Evolutionary conservation across 371 early-diverging fungal genomes (phyloP), one percentile per base, ranked within the genome.

Genomic region (Circinella umbellata): DNA sequence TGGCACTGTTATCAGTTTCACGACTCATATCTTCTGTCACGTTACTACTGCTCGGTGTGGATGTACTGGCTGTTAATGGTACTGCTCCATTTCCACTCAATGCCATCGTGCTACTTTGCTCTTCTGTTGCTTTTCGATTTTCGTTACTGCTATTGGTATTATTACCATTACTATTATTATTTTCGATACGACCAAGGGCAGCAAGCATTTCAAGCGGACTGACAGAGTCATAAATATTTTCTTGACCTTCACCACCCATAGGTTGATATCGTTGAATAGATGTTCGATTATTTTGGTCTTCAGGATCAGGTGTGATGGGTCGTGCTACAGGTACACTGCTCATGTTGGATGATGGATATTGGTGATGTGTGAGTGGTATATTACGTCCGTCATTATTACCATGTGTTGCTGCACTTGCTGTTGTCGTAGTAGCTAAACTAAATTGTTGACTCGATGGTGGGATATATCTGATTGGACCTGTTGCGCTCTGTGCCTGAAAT

Each of bases 151-250:
- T 47, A 47, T 54, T 54, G 54, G 1, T 54, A 20, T n/a, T 27
- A 4, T 57, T 57, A n/a, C 34, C 34, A 34, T 27, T 27, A 34
- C 27, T 57, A 7, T 18, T 36, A 10, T 53, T 54, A 62, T 71
- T 69, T 14, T 72, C 61, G 38, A 64, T 59, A 7, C 63, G 71
- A 17, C 81, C 80, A 14, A 84, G 63, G 3, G 78, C 73, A 38
- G 84, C 84, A 0, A 84, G 67, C 53, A 68, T 73, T 47, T 80
- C 82, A 35, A 84, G 48, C 1, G 84, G 84, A 66, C 84, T 84
- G 11, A 76, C 71, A 10, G 76, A 63, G 7, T 80, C 72, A 49
- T 80, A 84, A 47, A 70, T 63, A 57, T 66, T 47, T 37, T 59
- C 68, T 14, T 70, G 70, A 3, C 69, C 38, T 27, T 69, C 68